Evolutionary conservation across 371 early-diverging fungal species (phyloP), one percentile per base, ranked within the genome.

Genomic region (Saksenaea vasiformis): DNA sequence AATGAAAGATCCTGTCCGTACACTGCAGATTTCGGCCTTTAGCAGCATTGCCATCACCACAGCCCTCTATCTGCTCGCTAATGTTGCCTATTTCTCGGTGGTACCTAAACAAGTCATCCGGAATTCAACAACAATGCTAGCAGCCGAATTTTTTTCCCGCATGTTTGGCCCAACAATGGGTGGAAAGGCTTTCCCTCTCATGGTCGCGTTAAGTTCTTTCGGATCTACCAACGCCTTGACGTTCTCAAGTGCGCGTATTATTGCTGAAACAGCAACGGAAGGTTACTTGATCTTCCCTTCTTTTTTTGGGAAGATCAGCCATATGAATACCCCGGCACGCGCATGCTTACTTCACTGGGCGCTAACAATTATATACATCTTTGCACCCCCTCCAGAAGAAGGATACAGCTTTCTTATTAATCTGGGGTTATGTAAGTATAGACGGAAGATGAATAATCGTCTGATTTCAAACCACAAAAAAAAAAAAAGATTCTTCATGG

Each of bases 61-160:
- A 9, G 53, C 56, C 2, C 60, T 75, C 3, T 78, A 73, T 58
- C 51, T 76, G 36, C 47, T 78, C 9, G 76, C 69, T 26, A 80
- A 76, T 11, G 36, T 76, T 51, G 73, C 77, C 3, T 78, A 78
- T 58, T 71, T 76, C 43, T 62, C 71, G 24, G 78, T 72, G 3
- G 69, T 78, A 11, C 72, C 78, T 7, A 57, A 62, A 44, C 68
- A 67, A 2, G 64, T 71, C 26, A 61, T 76, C 36, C n/a, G 51
- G 1, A 28, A 26, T 1, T 68, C 70, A 26, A 58, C 58, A 1
- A 67, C 61, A 5, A 67, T 64, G 5, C 62, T 78, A 9, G 78
- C 78, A n/a, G 76, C 65, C 22, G 63, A 65, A n/a, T 76, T 76
- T 37, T 71, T 70, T 24, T 43, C 56, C 8, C 61, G 71, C 1